phyloP scores from a whole-genome alignment of 495 filamentous ascomycete genomes.

The Trichoderma reesei region DNA sequence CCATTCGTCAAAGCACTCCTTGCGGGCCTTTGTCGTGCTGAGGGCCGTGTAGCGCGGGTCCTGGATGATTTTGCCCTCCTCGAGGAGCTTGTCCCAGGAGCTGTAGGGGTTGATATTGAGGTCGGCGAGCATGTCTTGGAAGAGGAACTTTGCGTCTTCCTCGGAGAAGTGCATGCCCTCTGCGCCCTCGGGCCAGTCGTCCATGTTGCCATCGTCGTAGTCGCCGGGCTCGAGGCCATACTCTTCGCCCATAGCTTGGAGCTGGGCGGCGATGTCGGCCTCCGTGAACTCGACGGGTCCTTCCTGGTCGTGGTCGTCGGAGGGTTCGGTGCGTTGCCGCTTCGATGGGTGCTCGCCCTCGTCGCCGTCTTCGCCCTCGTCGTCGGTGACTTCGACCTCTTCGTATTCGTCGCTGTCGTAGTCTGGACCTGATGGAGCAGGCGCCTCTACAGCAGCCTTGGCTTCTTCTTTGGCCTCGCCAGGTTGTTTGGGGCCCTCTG shows the following conservation, averaged over 20 bases:
- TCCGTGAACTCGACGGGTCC: conserved; percentile 80
- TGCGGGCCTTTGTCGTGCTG: conserved; percentile 66
- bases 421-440: conserved; percentile 1
- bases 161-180: conserved; percentile 58
- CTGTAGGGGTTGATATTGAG: conserved; percentile 74
- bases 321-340: conserved; percentile 53
- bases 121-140: conserved; percentile 80
- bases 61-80: conserved; percentile 72
- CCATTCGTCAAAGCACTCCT: conserved; percentile 78
- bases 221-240: conserved; percentile 53
- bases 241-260: conserved; percentile 75
- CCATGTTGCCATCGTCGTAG: conserved; percentile 55
- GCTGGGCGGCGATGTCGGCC: conserved; percentile 87
- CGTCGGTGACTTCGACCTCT: conserved; percentile 78
- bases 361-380: conserved; percentile 38
- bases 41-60: conserved; percentile 81
- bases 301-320: conserved; percentile 32
- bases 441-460: conserved; percentile 5
- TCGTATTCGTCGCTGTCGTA: conserved; percentile 51
- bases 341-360: conserved; percentile 48
- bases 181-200: conserved; percentile 61
- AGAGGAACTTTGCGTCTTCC: conserved; percentile 59
- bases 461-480: background rate
- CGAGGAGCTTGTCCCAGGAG: conserved; percentile 81
- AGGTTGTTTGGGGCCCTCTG: background rate